These are phyloP conservation scores for Ophiobolus disseminans DNA, from an alignment of 2,329 filamentous ascomycete species.

Conservation along the genomic window DNA sequence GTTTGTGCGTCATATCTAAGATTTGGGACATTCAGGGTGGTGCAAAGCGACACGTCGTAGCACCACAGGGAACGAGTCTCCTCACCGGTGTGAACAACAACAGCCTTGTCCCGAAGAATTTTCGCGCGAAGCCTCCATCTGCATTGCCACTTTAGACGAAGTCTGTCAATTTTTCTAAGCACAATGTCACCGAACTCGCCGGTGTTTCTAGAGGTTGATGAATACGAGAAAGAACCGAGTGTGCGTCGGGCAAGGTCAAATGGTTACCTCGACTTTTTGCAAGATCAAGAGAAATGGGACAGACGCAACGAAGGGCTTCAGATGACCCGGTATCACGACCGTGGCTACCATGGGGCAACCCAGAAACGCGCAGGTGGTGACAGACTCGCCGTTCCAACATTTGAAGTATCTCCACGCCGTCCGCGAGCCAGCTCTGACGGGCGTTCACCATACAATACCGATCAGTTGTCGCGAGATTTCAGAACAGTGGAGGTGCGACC, in stretches of 20 bases:
- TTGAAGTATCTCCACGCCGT: slow-evolving; percentile 5
- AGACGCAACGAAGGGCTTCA: slow-evolving; percentile 25
- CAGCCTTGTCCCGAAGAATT: not conserved
- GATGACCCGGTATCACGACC: slow-evolving; percentile 32
- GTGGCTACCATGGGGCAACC: not conserved
- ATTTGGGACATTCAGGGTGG: slow-evolving; percentile 4
- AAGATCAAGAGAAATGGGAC: slow-evolving; percentile 26
- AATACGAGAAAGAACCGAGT: slow-evolving; percentile 5
- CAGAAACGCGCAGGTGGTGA: slow-evolving; percentile 20
- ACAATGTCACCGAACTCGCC: slow-evolving; percentile 17
- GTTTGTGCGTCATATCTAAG: not conserved
- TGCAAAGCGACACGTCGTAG: not conserved
- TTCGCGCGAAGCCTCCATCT: not conserved
- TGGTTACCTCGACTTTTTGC: slow-evolving; percentile 31
- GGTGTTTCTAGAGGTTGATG: slow-evolving; percentile 20
- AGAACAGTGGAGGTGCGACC: slow-evolving; percentile 24
- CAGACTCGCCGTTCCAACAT: slow-evolving; percentile 29
- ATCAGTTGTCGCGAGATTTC: slow-evolving; percentile 7
- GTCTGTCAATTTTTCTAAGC: not conserved
- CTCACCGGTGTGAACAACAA: not conserved
- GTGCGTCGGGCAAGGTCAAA: slow-evolving; percentile 31
- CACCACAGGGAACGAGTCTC: not conserved
- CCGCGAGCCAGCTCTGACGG: slow-evolving; percentile 1
- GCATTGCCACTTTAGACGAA: not conserved
- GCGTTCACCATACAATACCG: not conserved